These are phyloP conservation scores for Lyophyllum atratum DNA, from an alignment of 768 basidiomycete species.

Conservation along the genomic window DNA sequence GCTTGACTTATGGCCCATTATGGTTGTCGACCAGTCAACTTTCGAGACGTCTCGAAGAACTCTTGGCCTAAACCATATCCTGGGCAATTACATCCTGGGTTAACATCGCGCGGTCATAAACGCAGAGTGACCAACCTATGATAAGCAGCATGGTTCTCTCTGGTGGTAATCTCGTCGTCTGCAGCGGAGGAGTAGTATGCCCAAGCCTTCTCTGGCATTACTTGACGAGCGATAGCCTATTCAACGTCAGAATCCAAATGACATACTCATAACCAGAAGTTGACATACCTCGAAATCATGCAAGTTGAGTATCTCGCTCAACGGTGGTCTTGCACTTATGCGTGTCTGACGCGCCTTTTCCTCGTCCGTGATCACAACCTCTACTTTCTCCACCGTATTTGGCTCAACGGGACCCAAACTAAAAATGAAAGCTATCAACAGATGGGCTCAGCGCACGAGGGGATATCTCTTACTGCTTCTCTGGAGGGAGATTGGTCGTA, in stretches of 20 bases:
- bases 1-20: slow-evolving; percentile 72
- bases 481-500: slow-evolving; percentile 72
- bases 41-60: slow-evolving; percentile 80
- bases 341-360: slow-evolving; percentile 72
- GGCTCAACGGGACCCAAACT: slow-evolving; percentile 76
- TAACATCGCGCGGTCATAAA: background rate
- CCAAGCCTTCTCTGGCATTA: slow-evolving; percentile 89
- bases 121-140: slow-evolving; percentile 58
- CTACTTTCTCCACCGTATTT: slow-evolving; percentile 62
- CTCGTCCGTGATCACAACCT: slow-evolving; percentile 64
- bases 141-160: slow-evolving; percentile 91
- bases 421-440: background rate
- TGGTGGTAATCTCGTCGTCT: slow-evolving; percentile 89
- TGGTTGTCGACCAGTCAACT: slow-evolving; percentile 84
- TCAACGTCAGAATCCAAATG: background rate
- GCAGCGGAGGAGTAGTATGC: slow-evolving; percentile 97
- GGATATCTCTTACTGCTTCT: slow-evolving; percentile 67
- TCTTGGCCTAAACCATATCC: slow-evolving; percentile 90
- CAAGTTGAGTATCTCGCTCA: slow-evolving; percentile 82
- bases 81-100: slow-evolving; percentile 19
- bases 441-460: background rate
- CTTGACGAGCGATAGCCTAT: slow-evolving; percentile 81
- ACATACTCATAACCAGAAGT: background rate
- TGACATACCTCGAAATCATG: slow-evolving; percentile 88
- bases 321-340: slow-evolving; percentile 62